phyloP scores from a whole-genome alignment of 441 rosid genomes.

The Gossypium trilobum region DNA sequence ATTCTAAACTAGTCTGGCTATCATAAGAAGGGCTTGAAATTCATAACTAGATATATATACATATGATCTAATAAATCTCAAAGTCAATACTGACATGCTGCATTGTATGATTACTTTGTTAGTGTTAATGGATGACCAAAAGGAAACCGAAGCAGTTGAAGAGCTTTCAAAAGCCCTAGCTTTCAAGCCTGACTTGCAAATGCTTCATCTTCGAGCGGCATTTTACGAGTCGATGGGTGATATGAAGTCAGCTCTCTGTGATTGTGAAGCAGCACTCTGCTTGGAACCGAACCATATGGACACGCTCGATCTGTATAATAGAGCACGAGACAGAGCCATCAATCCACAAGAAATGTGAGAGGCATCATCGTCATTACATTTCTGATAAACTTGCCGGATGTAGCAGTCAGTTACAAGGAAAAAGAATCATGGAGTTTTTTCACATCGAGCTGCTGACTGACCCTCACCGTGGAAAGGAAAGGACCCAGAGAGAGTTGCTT shows the following conservation, averaged over 20 bases:
- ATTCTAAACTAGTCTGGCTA: no score
- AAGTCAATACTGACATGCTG: conserved; percentile 14
- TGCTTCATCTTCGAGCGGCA: conserved; percentile 71
- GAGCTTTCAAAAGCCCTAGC: conserved; percentile 56
- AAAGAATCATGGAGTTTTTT: conserved; percentile 3
- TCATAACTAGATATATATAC: not conserved
- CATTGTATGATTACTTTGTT: not conserved
- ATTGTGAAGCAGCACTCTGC: conserved; percentile 68
- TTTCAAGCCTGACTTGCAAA: conserved; percentile 63
- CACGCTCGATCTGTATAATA: conserved; percentile 43
- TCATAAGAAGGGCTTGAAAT: not conserved
- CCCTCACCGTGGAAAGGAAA: not conserved
- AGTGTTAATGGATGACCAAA: conserved; percentile 71
- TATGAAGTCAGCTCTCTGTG: conserved; percentile 37
- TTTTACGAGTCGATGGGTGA: conserved; percentile 59
- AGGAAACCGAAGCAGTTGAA: conserved; percentile 53
- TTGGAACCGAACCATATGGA: conserved; percentile 54
- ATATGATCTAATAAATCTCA: not conserved
- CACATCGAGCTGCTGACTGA: not conserved
- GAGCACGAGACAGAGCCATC: conserved; percentile 33
- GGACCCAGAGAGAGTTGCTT: not conserved
- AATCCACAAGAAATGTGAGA: conserved; percentile 25
- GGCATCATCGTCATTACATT: not conserved
- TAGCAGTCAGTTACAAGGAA: not conserved
- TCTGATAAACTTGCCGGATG: not conserved